Evolutionary conservation across 331 rosid genomes (phyloP).

Genomic region (Malus hybrid): DNA sequence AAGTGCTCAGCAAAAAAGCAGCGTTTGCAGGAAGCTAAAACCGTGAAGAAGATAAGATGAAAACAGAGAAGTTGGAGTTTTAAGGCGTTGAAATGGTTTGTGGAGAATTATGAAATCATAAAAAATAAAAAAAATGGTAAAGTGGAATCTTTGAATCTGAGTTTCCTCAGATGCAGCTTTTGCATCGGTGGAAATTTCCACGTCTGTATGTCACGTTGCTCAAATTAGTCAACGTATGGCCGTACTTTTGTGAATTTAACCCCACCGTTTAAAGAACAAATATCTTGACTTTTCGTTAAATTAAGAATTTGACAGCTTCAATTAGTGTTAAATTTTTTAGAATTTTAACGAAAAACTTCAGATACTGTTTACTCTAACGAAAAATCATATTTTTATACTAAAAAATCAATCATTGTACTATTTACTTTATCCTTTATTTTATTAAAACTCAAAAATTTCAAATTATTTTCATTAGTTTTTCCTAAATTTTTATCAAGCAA

Average conservation of each 20-base stretch:
- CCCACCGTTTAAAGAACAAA: too few relatives aligned
- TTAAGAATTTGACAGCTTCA: neutral
- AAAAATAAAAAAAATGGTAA: neutral
- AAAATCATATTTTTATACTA: too few relatives aligned
- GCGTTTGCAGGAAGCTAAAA: neutral
- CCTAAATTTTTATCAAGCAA: too few relatives aligned
- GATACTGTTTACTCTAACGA: too few relatives aligned
- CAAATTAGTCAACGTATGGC: neutral
- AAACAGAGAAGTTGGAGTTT: neutral
- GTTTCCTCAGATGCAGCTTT: neutral
- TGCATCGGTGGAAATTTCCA: neutral
- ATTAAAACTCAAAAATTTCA: too few relatives aligned
- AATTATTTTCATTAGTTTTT: too few relatives aligned
- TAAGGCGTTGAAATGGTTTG: neutral
- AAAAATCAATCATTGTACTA: too few relatives aligned
- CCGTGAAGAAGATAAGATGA: neutral
- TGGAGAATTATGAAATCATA: too few relatives aligned
- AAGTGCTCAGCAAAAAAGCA: neutral
- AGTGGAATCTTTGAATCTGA: constrained; percentile 8
- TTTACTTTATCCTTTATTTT: too few relatives aligned
- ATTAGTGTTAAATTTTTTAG: neutral
- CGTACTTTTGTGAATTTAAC: neutral
- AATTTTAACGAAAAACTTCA: too few relatives aligned
- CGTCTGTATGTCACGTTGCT: neutral
- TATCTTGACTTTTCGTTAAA: too few relatives aligned